phyloP scores from a whole-genome alignment of 257 asterid species.

The Anisodus tanguticus region DNA sequence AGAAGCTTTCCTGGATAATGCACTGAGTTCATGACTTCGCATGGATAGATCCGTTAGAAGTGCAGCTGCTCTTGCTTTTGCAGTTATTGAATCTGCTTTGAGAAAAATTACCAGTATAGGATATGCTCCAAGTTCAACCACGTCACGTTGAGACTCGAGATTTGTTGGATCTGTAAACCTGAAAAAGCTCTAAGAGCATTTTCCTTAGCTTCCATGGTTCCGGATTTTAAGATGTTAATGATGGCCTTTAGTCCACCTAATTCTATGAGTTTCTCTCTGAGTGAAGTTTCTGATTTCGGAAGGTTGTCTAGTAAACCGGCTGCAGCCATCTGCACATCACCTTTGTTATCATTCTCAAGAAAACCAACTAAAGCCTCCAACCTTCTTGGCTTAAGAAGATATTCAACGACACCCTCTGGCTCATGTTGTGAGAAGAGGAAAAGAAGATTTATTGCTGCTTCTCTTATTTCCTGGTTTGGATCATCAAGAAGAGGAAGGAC shows the following conservation, averaged over 20 bases:
- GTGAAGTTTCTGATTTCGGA: slow-evolving; percentile 58
- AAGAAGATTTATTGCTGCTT: slow-evolving; percentile 57
- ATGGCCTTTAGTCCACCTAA: slow-evolving; percentile 64
- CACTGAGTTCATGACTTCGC: slow-evolving; percentile 57
- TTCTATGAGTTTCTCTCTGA: slow-evolving; percentile 57
- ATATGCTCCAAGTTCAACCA: slow-evolving; percentile 50
- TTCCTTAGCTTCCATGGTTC: slow-evolving; percentile 60
- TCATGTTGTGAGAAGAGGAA: slow-evolving; percentile 71
- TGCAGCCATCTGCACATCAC: slow-evolving; percentile 67
- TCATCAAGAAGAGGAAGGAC: slow-evolving; percentile 66
- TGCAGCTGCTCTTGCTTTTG: slow-evolving; percentile 69
- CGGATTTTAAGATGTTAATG: slow-evolving; percentile 47
- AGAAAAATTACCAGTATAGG: slow-evolving; percentile 53
- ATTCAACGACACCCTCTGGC: slow-evolving; percentile 65
- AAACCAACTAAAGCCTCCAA: slow-evolving; percentile 61
- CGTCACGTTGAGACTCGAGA: slow-evolving; percentile 45
- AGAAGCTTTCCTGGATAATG: slow-evolving; percentile 29
- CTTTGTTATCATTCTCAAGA: slow-evolving; percentile 55
- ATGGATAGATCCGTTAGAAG: slow-evolving; percentile 62
- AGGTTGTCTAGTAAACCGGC: slow-evolving; percentile 69
- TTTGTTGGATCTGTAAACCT: slow-evolving; percentile 68
- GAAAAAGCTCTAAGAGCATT: slow-evolving; percentile 67
- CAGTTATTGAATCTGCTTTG: slow-evolving; percentile 49
- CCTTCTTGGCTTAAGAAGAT: slow-evolving; percentile 63
- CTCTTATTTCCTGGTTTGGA: slow-evolving; percentile 58